Evolutionary conservation across 176 grass and related monocot species (phyloP), one percentile per base, ranked within the genome.

Genomic region (Hordeum marinum): DNA sequence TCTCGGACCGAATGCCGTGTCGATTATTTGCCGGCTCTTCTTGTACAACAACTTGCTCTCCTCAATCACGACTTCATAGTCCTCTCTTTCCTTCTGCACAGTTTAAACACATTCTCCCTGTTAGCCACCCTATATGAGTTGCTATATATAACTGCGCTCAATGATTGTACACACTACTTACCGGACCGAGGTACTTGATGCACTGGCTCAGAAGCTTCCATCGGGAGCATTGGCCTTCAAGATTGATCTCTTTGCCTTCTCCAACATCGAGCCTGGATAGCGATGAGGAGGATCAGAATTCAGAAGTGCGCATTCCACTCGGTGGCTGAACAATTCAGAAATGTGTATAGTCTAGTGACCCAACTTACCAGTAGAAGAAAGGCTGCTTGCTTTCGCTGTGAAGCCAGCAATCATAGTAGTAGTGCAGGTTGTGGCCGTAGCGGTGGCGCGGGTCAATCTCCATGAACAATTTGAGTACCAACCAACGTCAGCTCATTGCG

Each of bases 391-490:
- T 96, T 54, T 99, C 88, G 2, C 48, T 52, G 15, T 52, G 48
- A 15, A 96, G 84, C 96, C 96, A 99, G 81, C 84, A 89, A 58
- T 96, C 94, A 37, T 99, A 99, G 81, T 99, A 99, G 68, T 87
- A 96, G 68, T 91, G 93, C 14, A 99, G 91, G 63, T 96, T 99
- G 80, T 99, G 96, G 20, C 96, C 96, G 15, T 99, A 99, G 3
- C 96, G 91, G 80, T 99, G 96, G 11, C 93, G 86, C 17, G 96
- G 96, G 89, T 99, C 96, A 79, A 99, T 99, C 96, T 99, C 40
- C 68, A 66, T 39, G 25, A n/a, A 37, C 72, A 77, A 62, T 63
- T 65, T 48, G 42, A 43, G 67, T 71, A 43, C 57, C 43, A 27
- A 50, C 5, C 48, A 52, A 57, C 31, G 84, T 81, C 23, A 81